phyloP scores from a whole-genome alignment of 2,329 filamentous ascomycete genomes.

The Capronia coronata region DNA sequence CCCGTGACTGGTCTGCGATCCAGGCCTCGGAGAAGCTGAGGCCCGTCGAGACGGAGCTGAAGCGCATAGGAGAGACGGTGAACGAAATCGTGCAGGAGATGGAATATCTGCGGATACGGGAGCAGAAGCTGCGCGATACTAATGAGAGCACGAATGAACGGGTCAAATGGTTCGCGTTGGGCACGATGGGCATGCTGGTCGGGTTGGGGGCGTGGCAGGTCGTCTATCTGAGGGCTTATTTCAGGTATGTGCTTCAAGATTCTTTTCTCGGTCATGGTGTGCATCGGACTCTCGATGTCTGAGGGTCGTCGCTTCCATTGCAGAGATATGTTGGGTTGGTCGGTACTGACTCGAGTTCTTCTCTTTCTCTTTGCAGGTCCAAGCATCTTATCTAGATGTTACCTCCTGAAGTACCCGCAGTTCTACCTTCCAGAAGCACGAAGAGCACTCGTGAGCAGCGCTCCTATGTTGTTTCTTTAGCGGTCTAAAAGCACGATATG shows the following conservation, averaged over 20 bases:
- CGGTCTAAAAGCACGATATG: slow-evolving; percentile 7
- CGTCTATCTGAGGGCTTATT: slow-evolving; percentile 94
- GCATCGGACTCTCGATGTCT: slow-evolving; percentile 1
- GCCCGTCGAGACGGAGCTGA: slow-evolving; percentile 89
- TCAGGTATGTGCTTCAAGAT: slow-evolving; percentile 60
- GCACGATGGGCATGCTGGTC: slow-evolving; percentile 84
- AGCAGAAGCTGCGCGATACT: slow-evolving; percentile 94
- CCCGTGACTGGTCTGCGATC: slow-evolving; percentile 96
- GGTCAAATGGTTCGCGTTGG: slow-evolving; percentile 97
- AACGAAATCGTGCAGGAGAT: slow-evolving; percentile 85
- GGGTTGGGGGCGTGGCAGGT: slow-evolving; percentile 94
- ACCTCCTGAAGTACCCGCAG: neutral
- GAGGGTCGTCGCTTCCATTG: neutral
- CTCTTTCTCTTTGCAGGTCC: slow-evolving; percentile 42
- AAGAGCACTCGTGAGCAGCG: neutral
- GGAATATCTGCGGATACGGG: slow-evolving; percentile 84
- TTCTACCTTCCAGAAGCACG: neutral
- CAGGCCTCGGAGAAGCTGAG: slow-evolving; percentile 96
- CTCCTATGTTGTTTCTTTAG: neutral
- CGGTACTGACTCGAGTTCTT: neutral
- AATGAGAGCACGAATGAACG: slow-evolving; percentile 99
- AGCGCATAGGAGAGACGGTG: slow-evolving; percentile 85
- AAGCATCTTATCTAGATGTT: slow-evolving; percentile 65
- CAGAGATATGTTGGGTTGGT: slow-evolving; percentile 4
- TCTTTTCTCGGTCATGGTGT: too few species aligned